Conservation (phyloP, 495 filamentous ascomycete genomes). For the Pseudomonodictys pantanalensis region DNA sequence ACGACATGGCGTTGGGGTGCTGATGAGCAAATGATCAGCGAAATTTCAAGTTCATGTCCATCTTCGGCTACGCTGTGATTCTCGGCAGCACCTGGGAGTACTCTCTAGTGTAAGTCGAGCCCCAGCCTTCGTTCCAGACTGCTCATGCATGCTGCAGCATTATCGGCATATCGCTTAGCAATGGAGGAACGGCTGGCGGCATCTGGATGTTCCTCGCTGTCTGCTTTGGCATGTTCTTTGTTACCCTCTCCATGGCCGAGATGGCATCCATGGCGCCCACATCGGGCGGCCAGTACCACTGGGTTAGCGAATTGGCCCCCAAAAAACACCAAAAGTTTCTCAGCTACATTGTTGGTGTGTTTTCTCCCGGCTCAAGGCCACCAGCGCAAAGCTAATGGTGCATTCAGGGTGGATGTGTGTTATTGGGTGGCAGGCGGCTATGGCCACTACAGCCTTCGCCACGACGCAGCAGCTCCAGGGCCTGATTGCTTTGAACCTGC, state of each 20-base stretch:
- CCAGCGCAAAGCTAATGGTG: neutral
- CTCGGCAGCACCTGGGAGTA: constrained; percentile 32
- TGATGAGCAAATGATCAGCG: constrained; percentile 12
- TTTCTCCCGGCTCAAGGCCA: neutral
- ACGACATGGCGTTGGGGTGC: constrained; percentile 8
- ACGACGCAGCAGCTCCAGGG: constrained; percentile 58
- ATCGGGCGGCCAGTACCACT: constrained; percentile 39
- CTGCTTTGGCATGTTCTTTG: constrained; percentile 1
- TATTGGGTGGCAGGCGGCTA: constrained; percentile 58
- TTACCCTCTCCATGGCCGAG: neutral
- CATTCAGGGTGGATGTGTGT: constrained; percentile 53
- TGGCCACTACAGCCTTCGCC: constrained; percentile 52
- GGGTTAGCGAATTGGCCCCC: constrained; percentile 38
- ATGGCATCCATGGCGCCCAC: constrained; percentile 29
- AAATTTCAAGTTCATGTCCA: constrained; percentile 24
- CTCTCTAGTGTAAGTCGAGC: constrained; percentile 44
- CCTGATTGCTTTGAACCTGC: constrained; percentile 52
- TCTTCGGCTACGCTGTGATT: constrained; percentile 23
- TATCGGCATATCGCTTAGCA: neutral
- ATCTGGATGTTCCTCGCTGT: constrained; percentile 9
- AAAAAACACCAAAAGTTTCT: constrained; percentile 30
- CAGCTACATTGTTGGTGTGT: constrained; percentile 34
- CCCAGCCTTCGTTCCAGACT: neutral
- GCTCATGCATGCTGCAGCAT: neutral
- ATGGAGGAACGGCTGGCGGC: constrained; percentile 3